Evolutionary conservation across 2,329 filamentous ascomycete species (phyloP).

Genomic region (Aspergillus alliaceus): DNA sequence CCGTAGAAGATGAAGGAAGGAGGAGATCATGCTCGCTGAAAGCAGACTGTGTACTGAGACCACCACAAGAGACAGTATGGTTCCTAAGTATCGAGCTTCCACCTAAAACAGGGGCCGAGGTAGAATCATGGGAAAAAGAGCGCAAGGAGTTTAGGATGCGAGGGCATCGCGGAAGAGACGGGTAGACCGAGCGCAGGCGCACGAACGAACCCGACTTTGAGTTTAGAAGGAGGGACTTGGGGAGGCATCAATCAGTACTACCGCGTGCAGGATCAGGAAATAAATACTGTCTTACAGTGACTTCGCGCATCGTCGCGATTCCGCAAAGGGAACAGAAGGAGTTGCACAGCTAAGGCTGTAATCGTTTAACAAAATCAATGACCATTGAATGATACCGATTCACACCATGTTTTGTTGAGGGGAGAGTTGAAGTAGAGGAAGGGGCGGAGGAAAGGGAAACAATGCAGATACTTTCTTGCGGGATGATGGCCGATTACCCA

Average conservation of each 20-base stretch:
- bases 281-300: conserved; percentile 26
- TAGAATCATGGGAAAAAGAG: conserved; percentile 31
- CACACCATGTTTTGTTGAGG: conserved; percentile 24
- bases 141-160: conserved; percentile 23
- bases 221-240: conserved; percentile 25
- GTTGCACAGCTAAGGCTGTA: conserved; percentile 26
- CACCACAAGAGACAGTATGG: conserved; percentile 19
- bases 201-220: conserved; percentile 22
- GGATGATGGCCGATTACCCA: conserved; percentile 1
- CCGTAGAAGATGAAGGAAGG: conserved; percentile 17
- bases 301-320: conserved; percentile 30
- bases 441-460: neutral
- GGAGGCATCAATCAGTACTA: conserved; percentile 6
- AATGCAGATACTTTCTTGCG: conserved; percentile 9
- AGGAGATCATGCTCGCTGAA: conserved; percentile 13
- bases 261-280: neutral
- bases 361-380: conserved; percentile 16
- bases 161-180: conserved; percentile 17
- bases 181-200: conserved; percentile 20
- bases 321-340: conserved; percentile 19
- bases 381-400: conserved; percentile 12
- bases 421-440: conserved; percentile 1
- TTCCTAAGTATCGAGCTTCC: conserved; percentile 13
- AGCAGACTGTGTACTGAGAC: conserved; percentile 11
- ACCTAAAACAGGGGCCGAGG: conserved; percentile 16